Evolutionary conservation across 2,329 filamentous ascomycete species (phyloP).

Genomic region (Atkinsonella texensis): DNA sequence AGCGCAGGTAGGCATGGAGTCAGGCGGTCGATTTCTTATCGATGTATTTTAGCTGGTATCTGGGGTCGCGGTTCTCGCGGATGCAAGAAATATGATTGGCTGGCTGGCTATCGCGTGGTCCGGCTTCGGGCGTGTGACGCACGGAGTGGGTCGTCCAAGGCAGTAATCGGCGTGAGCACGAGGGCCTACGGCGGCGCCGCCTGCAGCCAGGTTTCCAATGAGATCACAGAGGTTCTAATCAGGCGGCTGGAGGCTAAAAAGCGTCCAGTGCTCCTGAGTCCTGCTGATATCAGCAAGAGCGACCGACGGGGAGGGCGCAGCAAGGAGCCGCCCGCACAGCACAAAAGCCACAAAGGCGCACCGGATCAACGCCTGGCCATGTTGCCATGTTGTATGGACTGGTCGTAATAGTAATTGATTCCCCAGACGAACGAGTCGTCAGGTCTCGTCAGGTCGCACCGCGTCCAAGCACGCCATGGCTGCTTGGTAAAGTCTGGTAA

Average conservation of each 20-base stretch:
- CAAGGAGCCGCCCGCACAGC: too few relatives aligned
- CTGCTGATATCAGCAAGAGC: too few relatives aligned
- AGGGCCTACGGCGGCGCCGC: neutral
- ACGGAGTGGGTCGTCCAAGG: neutral
- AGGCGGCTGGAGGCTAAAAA: neutral
- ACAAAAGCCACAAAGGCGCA: too few relatives aligned
- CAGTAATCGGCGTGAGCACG: neutral
- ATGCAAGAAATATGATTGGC: constrained; percentile 5
- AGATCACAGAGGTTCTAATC: neutral
- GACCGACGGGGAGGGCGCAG: too few relatives aligned
- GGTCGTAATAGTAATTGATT: too few relatives aligned
- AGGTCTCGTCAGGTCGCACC: too few relatives aligned
- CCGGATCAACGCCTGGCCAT: too few relatives aligned
- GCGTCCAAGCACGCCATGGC: too few relatives aligned
- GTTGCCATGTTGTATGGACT: too few relatives aligned
- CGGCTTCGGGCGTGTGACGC: constrained; percentile 7
- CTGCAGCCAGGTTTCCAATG: neutral
- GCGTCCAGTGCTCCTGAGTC: too few relatives aligned
- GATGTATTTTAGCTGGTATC: constrained; percentile 1
- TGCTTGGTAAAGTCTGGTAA: too few relatives aligned
- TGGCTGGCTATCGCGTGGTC: constrained; percentile 3
- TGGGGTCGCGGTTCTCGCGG: constrained; percentile 2
- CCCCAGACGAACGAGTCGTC: too few relatives aligned
- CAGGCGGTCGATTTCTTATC: constrained; percentile 2
- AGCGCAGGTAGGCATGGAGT: neutral